Evolutionary conservation across 345 rosid genomes (phyloP).

Genomic region (Aegle marmelos): DNA sequence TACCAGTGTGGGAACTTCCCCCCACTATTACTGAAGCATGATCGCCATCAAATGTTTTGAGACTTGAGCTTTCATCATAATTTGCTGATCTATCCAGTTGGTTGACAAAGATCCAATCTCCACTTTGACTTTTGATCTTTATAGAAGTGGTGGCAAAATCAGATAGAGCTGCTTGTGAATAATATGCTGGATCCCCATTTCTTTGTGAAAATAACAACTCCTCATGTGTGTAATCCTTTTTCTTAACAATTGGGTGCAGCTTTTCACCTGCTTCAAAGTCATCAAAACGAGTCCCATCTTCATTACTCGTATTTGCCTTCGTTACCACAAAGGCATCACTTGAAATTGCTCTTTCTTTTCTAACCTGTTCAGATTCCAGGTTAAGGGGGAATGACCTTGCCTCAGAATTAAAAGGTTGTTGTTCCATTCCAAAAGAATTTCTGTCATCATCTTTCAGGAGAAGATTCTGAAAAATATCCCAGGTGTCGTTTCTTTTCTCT

Average conservation of each 20-base stretch:
- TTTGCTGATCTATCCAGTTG: slow-evolving; percentile 34
- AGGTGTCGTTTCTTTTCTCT: slow-evolving; percentile 48
- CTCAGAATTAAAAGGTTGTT: slow-evolving; percentile 28
- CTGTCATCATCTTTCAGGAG: slow-evolving; percentile 60
- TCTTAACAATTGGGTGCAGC: slow-evolving; percentile 32
- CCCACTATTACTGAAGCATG: slow-evolving; percentile 37
- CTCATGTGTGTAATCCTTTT: slow-evolving; percentile 43
- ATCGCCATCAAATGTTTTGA: slow-evolving; percentile 42
- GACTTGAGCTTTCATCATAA: slow-evolving; percentile 35
- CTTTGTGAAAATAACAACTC: slow-evolving; percentile 50
- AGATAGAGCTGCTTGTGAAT: slow-evolving; percentile 27
- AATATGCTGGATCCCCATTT: slow-evolving; percentile 31
- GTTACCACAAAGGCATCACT: slow-evolving; percentile 59
- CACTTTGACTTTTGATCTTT: slow-evolving; percentile 46
- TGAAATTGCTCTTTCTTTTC: slow-evolving; percentile 38
- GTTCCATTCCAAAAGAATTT: slow-evolving; percentile 34
- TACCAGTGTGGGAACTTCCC: slow-evolving; percentile 24
- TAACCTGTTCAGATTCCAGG: slow-evolving; percentile 41
- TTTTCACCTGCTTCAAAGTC: slow-evolving; percentile 46
- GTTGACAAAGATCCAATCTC: slow-evolving; percentile 65
- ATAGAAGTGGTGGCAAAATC: slow-evolving; percentile 44
- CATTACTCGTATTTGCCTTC: slow-evolving; percentile 37
- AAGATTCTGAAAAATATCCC: slow-evolving; percentile 90
- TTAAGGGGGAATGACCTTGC: slow-evolving; percentile 27
- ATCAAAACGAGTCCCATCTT: slow-evolving; percentile 29